phyloP scores from a whole-genome alignment of 805 yeast genomes.

The Candida golubevii region DNA sequence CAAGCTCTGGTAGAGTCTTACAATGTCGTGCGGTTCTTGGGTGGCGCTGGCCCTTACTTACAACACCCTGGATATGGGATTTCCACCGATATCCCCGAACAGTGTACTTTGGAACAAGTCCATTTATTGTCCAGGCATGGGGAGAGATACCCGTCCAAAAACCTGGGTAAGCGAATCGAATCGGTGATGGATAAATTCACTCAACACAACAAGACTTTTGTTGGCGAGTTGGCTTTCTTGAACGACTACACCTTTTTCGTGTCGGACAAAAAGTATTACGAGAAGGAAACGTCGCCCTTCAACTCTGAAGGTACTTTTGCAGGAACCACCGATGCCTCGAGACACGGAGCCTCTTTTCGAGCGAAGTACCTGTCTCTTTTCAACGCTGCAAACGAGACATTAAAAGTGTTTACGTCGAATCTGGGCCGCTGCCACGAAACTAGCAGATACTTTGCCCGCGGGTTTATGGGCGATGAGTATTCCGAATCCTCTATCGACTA shows the following conservation, averaged over 20 bases:
- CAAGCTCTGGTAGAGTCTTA: conserved; percentile 41
- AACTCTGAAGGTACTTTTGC: conserved; percentile 43
- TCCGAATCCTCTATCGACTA: conserved; percentile 27
- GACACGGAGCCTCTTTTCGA: conserved; percentile 48
- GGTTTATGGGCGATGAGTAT: conserved; percentile 49
- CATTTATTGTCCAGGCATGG: conserved; percentile 75
- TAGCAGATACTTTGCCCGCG: conserved; percentile 53
- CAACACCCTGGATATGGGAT: conserved; percentile 52
- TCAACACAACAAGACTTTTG: conserved; percentile 25
- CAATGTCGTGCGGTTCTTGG: conserved; percentile 47
- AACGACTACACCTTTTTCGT: conserved; percentile 52
- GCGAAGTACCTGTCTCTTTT: conserved; percentile 46
- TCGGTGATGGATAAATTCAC: conserved; percentile 24
- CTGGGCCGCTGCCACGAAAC: conserved; percentile 54
- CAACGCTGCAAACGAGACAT: conserved; percentile 21
- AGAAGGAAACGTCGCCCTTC: conserved; percentile 48
- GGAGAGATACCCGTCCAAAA: conserved; percentile 57
- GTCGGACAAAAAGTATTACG: conserved; percentile 34
- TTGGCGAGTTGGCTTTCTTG: conserved; percentile 52
- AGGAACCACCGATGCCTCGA: conserved; percentile 47
- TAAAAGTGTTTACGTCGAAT: conserved; percentile 54
- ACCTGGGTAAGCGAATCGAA: conserved; percentile 26
- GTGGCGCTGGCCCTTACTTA: conserved; percentile 56
- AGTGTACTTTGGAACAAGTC: conserved; percentile 59
- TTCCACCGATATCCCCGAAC: conserved; percentile 43